These are phyloP conservation scores for Nitzschia inconspicua DNA, from an alignment of 108 stramenopile genomes.

Conservation along the genomic window DNA sequence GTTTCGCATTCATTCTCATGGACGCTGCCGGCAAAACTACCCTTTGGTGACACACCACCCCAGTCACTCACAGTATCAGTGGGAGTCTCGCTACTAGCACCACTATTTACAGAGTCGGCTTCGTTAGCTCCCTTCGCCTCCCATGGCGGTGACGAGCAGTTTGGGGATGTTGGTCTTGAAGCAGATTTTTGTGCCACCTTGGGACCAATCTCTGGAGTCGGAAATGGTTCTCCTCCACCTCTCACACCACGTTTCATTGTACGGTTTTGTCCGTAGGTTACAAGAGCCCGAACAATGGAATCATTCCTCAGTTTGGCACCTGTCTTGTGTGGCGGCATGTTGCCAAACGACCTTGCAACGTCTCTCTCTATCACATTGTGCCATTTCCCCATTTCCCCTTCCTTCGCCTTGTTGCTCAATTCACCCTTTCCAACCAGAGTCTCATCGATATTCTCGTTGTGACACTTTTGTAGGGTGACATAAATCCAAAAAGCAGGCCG, in stretches of 20 bases:
- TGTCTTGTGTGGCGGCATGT: conserved; percentile 87
- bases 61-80: conserved; percentile 87
- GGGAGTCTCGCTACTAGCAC: conserved; percentile 49
- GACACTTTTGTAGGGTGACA: conserved; percentile 67
- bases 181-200: background rate
- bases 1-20: conserved; percentile 9
- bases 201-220: conserved; percentile 35
- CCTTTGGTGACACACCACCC: conserved; percentile 75
- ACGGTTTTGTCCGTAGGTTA: conserved; percentile 75
- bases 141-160: conserved; percentile 54
- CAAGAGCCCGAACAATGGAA: conserved; percentile 82
- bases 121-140: conserved; percentile 19
- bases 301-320: conserved; percentile 64
- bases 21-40: conserved; percentile 38
- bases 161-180: conserved; percentile 12
- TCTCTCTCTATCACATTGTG: conserved; percentile 80
- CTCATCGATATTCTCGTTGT: conserved; percentile 3
- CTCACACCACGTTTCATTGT: conserved; percentile 61
- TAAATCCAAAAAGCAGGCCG: conserved; percentile 87
- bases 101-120: conserved; percentile 18
- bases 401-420: conserved; percentile 37
- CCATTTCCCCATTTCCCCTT: conserved; percentile 69
- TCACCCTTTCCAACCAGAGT: conserved; percentile 12
- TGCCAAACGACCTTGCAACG: conserved; percentile 78
- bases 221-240: conserved; percentile 41